Conservation (phyloP, 2,329 filamentous ascomycete species). For the Plenodomus lindquistii region DNA sequence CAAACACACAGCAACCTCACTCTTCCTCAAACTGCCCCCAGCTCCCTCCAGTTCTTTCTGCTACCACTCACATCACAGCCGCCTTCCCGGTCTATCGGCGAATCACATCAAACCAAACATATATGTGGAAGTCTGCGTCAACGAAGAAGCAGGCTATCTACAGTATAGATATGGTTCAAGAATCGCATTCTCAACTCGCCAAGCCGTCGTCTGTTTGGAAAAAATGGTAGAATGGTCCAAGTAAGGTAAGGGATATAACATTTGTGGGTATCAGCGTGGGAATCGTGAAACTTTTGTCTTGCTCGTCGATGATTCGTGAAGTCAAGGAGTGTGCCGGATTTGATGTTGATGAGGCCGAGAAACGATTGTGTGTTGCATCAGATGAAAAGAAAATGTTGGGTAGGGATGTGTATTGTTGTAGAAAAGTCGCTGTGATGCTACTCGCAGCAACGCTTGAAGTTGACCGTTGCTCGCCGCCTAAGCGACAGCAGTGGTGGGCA, state of each 20-base stretch:
- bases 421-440: conserved; percentile 21
- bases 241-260: conserved; percentile 44
- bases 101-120: conserved; percentile 9
- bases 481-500: conserved; percentile 48
- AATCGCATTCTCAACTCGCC: conserved; percentile 36
- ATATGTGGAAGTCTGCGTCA: background rate
- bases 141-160: conserved; percentile 7
- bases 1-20: conserved; percentile 28
- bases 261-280: conserved; percentile 51
- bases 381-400: conserved; percentile 11
- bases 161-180: conserved; percentile 19
- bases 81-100: conserved; percentile 34
- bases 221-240: conserved; percentile 42
- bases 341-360: conserved; percentile 34
- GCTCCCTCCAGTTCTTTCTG: conserved; percentile 29
- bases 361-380: conserved; percentile 33
- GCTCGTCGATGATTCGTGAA: conserved; percentile 42
- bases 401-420: conserved; percentile 11
- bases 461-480: conserved; percentile 22
- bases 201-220: conserved; percentile 43
- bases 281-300: conserved; percentile 46
- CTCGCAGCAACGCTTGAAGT: conserved; percentile 12
- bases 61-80: conserved; percentile 39
- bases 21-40: conserved; percentile 23
- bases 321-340: conserved; percentile 42